Evolutionary conservation across 345 rosid species (phyloP), one percentile per base, ranked within the genome.

Genomic region (Camelina neglecta): DNA sequence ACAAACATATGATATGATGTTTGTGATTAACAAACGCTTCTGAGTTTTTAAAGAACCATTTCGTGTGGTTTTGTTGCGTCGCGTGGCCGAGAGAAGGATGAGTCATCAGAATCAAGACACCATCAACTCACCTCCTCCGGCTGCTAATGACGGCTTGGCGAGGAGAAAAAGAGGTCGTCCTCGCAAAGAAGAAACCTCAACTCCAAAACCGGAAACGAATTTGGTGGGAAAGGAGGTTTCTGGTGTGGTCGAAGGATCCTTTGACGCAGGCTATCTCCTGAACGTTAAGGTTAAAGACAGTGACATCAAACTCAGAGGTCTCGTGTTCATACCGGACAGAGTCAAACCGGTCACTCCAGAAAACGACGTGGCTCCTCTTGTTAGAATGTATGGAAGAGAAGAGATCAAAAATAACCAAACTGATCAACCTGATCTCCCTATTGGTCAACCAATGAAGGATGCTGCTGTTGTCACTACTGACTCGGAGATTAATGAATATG

Each of bases 331-430:
- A 35, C 89, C 86, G 0, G 86, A 84, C 15, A 79, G 49, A 69
- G 79, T 80, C 48, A 50, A 42, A 69, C 92, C 89, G 1, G 29
- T 91, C 35, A 84, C 90, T 47, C 75, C 85, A 16, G 82, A 75
- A 53, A 87, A 84, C 81, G 96, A 91, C 68, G 79, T 91, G 56
- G 93, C 96, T 72, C 96, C 93, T 18, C 62, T 13, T 65, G 90
- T 61, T 55, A 83, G 71, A 73, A 91, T 89, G 93, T 67, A 76
- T 45, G 45, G 3, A 77, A 85, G 85, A 56, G 71, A 81, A 57
- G 87, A 81, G 6, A 80, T 78, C 60, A 65, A 67, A 48, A 84
- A 55, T 65, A 82, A 54, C 65, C 86, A 79, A 71, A 66, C 79
- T 56, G 70, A 73, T 33, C 44, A 81, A 23, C 36, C 64, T 60